Conservation (phyloP, 2,329 filamentous ascomycete genomes). For the Didymella arachidicola region DNA sequence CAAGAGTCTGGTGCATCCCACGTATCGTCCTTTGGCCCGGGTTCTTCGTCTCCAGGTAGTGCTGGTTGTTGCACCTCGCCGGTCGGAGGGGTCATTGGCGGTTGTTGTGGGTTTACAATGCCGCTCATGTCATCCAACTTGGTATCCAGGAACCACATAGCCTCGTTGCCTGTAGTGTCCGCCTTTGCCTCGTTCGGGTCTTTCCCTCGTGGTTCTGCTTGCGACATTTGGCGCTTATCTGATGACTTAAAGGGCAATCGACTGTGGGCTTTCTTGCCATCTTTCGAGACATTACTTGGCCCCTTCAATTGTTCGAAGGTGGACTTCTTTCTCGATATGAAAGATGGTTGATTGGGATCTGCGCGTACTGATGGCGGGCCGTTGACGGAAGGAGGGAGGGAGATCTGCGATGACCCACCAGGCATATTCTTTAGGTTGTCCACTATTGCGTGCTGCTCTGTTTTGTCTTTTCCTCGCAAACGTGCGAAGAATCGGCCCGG, state of each 20-base stretch:
- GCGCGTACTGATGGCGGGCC: slow-evolving; percentile 38
- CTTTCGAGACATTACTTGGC: slow-evolving; percentile 28
- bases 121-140: slow-evolving; percentile 91
- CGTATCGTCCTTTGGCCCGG: slow-evolving; percentile 43
- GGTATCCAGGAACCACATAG: slow-evolving; percentile 81
- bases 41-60: slow-evolving; percentile 51
- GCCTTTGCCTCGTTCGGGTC: slow-evolving; percentile 54
- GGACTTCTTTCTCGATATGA: slow-evolving; percentile 38
- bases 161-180: slow-evolving; percentile 60
- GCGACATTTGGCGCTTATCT: slow-evolving; percentile 40
- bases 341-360: slow-evolving; percentile 41
- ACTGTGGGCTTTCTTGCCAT: slow-evolving; percentile 49
- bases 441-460: slow-evolving; percentile 51
- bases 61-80: slow-evolving; percentile 52
- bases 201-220: slow-evolving; percentile 49
- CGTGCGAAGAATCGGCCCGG: slow-evolving; percentile 63
- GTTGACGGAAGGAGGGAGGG: slow-evolving; percentile 47
- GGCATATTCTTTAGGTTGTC: slow-evolving; percentile 53
- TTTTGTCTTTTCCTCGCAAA: slow-evolving; percentile 59
- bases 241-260: slow-evolving; percentile 60
- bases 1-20: slow-evolving; percentile 98
- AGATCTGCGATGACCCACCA: slow-evolving; percentile 49
- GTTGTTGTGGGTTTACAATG: slow-evolving; percentile 72
- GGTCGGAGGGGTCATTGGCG: slow-evolving; percentile 72
- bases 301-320: slow-evolving; percentile 33